phyloP scores from a whole-genome alignment of 768 basidiomycete species.

The Russula brevipes region DNA sequence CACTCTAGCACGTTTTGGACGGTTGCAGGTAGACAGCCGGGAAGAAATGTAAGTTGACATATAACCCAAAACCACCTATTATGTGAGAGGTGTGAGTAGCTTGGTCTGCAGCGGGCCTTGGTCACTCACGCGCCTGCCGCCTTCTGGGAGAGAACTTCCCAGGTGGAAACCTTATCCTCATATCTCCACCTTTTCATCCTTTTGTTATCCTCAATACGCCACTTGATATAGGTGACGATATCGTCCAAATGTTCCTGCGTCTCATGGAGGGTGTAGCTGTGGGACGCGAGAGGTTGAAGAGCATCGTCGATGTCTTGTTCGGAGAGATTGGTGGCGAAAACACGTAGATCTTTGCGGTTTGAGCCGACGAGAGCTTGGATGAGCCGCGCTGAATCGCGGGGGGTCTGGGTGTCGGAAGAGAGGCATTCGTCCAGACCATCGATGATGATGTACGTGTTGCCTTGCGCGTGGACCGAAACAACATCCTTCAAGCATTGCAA shows the following conservation, averaged over 20 bases:
- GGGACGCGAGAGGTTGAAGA: slow-evolving; percentile 11
- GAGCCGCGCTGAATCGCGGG: neutral
- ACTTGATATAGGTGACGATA: slow-evolving; percentile 12
- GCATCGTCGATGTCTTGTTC: slow-evolving; percentile 1
- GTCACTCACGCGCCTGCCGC: slow-evolving; percentile 15
- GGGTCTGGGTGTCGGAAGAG: slow-evolving; percentile 8
- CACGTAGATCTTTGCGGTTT: slow-evolving; percentile 8
- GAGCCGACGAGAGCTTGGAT: slow-evolving; percentile 14
- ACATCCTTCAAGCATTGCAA: slow-evolving; percentile 18
- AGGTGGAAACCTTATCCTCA: slow-evolving; percentile 7
- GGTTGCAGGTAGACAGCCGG: slow-evolving; percentile 15
- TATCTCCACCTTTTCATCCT: slow-evolving; percentile 25
- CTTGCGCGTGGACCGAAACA: neutral
- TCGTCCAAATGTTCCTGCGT: slow-evolving; percentile 3
- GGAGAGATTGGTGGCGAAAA: slow-evolving; percentile 7
- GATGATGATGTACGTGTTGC: slow-evolving; percentile 25
- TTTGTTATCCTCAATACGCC: slow-evolving; percentile 20
- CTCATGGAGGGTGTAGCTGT: slow-evolving; percentile 8
- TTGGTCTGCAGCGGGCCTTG: neutral
- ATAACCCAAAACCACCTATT: slow-evolving; percentile 29
- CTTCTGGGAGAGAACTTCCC: slow-evolving; percentile 16
- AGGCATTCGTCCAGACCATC: slow-evolving; percentile 29
- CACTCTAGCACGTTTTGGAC: slow-evolving; percentile 22
- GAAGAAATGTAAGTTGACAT: slow-evolving; percentile 27
- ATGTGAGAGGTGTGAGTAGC: neutral